phyloP scores from a whole-genome alignment of 2,329 filamentous ascomycete genomes.

The Penicillium sp. region DNA sequence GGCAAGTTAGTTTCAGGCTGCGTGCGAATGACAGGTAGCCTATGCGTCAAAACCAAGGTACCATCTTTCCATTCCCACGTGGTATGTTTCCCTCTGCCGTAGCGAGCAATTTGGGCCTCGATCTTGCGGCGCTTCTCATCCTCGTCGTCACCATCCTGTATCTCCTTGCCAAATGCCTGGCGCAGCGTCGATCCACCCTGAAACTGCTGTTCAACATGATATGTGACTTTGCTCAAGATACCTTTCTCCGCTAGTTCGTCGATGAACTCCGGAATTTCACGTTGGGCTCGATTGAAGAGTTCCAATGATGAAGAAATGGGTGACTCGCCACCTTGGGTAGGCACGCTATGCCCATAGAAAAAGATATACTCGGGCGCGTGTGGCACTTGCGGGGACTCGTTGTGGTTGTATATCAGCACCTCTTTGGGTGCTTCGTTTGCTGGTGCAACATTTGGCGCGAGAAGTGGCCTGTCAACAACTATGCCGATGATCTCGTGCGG shows the following conservation, averaged over 20 bases:
- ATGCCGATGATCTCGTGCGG: constrained; percentile 56
- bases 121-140: constrained; percentile 45
- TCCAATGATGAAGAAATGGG: constrained; percentile 53
- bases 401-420: constrained; percentile 54
- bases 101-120: constrained; percentile 52
- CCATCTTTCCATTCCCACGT: constrained; percentile 53
- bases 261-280: constrained; percentile 52
- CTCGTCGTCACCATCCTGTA: constrained; percentile 48
- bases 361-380: constrained; percentile 56
- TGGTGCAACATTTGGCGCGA: constrained; percentile 49
- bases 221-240: constrained; percentile 45
- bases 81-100: constrained; percentile 48
- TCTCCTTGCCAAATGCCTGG: constrained; percentile 51
- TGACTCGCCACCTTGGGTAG: constrained; percentile 42
- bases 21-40: constrained; percentile 49
- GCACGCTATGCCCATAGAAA: constrained; percentile 48
- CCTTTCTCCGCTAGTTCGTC: constrained; percentile 47
- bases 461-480: constrained; percentile 48
- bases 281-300: constrained; percentile 47
- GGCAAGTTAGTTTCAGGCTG: constrained; percentile 50
- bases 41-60: constrained; percentile 47
- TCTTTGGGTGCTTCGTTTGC: constrained; percentile 53
- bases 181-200: constrained; percentile 50
- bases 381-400: constrained; percentile 54
- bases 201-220: constrained; percentile 48